phyloP scores from a whole-genome alignment of 2,329 filamentous ascomycete genomes.

The Cladosporium sp. region DNA sequence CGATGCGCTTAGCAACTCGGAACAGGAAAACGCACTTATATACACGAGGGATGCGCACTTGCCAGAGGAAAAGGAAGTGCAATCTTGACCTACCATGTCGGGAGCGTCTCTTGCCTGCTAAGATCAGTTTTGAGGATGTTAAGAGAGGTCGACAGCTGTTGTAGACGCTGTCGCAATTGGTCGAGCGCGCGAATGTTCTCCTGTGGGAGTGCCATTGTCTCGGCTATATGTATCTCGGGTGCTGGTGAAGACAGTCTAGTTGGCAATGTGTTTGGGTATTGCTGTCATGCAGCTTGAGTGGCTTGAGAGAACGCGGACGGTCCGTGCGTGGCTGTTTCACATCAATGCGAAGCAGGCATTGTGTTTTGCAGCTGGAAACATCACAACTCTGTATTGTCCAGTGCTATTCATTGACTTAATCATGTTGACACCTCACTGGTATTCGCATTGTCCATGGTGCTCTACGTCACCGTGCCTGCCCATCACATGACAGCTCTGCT shows the following conservation, averaged over 20 bases:
- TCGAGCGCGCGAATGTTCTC: slow-evolving; percentile 35
- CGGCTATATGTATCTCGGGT: background rate
- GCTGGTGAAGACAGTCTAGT: background rate
- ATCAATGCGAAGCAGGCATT: background rate
- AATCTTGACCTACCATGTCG: slow-evolving; percentile 35
- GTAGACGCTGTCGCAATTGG: slow-evolving; percentile 35
- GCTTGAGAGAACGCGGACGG: background rate
- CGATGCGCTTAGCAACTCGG: slow-evolving; percentile 10
- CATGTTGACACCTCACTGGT: background rate
- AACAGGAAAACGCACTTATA: background rate
- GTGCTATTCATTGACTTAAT: background rate
- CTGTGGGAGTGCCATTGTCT: slow-evolving; percentile 22
- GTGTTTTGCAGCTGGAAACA: background rate
- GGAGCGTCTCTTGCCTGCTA: slow-evolving; percentile 33
- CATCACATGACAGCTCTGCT: background rate
- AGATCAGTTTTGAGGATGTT: slow-evolving; percentile 30
- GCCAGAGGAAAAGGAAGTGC: background rate
- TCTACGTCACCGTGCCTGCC: background rate
- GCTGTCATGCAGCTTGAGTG: background rate
- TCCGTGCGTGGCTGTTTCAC: background rate
- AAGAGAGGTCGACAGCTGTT: slow-evolving; percentile 32
- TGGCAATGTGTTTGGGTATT: background rate
- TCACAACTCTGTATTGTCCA: background rate
- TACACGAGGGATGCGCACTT: background rate
- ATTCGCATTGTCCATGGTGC: background rate